Conservation (phyloP, 2,329 filamentous ascomycete species). For the Elsinoe ampelina region DNA sequence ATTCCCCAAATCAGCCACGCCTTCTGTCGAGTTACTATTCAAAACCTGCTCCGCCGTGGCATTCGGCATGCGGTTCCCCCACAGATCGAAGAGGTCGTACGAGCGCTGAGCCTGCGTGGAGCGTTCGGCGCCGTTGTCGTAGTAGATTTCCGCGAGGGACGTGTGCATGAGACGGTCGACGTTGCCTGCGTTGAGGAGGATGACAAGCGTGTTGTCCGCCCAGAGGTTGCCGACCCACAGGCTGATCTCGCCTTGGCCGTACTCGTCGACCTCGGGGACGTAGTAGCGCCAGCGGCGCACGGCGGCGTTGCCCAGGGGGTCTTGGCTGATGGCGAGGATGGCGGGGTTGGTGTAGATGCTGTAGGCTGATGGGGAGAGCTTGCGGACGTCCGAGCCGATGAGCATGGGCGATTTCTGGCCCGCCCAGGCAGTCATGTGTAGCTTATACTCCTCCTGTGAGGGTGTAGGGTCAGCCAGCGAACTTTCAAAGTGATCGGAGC, state of each 20-base stretch:
- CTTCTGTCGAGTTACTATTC: slow-evolving; percentile 22
- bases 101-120: slow-evolving; percentile 29
- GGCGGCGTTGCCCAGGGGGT: slow-evolving; percentile 34
- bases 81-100: slow-evolving; percentile 49
- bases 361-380: slow-evolving; percentile 33
- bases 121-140: slow-evolving; percentile 36
- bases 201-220: slow-evolving; percentile 39
- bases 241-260: slow-evolving; percentile 39
- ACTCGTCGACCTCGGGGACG: slow-evolving; percentile 33
- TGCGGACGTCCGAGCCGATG: slow-evolving; percentile 38
- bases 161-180: slow-evolving; percentile 38
- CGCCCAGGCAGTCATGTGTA: slow-evolving; percentile 43
- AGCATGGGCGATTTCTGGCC: slow-evolving; percentile 40
- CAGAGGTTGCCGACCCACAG: slow-evolving; percentile 42
- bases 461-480: no score
- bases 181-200: slow-evolving; percentile 44
- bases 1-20: slow-evolving; percentile 27
- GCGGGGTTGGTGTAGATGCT: slow-evolving; percentile 41
- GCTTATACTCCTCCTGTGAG: slow-evolving; percentile 30
- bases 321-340: slow-evolving; percentile 42
- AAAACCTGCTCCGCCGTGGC: slow-evolving; percentile 28
- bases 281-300: slow-evolving; percentile 38
- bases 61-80: slow-evolving; percentile 47
- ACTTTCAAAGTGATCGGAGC: no score
- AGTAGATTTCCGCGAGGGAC: slow-evolving; percentile 45